Percentiles rank a stretch among this genome's conserved stretches.
Conservation (phyloP, 805 yeast species). For the Candida awuae region DNA sequence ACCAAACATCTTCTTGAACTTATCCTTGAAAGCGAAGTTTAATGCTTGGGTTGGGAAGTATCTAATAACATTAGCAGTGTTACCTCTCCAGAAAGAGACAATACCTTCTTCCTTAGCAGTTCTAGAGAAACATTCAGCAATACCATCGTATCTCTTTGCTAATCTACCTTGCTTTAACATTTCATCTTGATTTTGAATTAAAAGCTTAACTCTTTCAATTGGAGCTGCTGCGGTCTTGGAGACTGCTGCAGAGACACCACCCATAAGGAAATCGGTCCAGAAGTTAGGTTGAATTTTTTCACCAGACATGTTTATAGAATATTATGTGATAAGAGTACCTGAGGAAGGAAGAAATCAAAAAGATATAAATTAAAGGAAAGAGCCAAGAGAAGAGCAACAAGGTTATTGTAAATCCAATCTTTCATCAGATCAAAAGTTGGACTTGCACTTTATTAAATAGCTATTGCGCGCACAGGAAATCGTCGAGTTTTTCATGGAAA, state of each 20-base stretch:
- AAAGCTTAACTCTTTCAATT: slow-evolving; percentile 90
- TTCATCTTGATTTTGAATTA: slow-evolving; percentile 97
- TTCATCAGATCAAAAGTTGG: too few species aligned
- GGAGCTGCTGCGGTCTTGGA: slow-evolving; percentile 98
- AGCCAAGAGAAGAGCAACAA: background rate
- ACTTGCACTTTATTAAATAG: too few species aligned
- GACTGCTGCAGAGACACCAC: slow-evolving; percentile 99
- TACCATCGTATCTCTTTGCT: slow-evolving; percentile 80
- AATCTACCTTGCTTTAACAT: slow-evolving; percentile 97
- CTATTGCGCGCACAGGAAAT: too few species aligned
- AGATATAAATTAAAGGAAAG: slow-evolving; percentile 2
- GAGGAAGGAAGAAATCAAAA: slow-evolving; percentile 10
- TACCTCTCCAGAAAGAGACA: slow-evolving; percentile 97
- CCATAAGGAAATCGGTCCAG: slow-evolving; percentile 77
- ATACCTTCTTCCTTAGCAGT: slow-evolving; percentile 92
- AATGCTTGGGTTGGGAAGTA: slow-evolving; percentile 99
- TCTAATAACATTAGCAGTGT: slow-evolving; percentile 97
- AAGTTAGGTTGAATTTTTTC: slow-evolving; percentile 34
- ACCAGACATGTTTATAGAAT: slow-evolving; percentile 27
- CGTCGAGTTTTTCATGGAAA: too few species aligned
- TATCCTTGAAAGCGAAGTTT: slow-evolving; percentile 97
- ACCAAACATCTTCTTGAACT: slow-evolving; percentile 91
- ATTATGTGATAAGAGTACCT: slow-evolving; percentile 9
- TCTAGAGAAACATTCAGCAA: slow-evolving; percentile 87
- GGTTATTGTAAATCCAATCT: background rate